Base-by-base conservation (phyloP, 2,329 filamentous ascomycete genomes). In the Sclerotinia glacialis region DNA sequence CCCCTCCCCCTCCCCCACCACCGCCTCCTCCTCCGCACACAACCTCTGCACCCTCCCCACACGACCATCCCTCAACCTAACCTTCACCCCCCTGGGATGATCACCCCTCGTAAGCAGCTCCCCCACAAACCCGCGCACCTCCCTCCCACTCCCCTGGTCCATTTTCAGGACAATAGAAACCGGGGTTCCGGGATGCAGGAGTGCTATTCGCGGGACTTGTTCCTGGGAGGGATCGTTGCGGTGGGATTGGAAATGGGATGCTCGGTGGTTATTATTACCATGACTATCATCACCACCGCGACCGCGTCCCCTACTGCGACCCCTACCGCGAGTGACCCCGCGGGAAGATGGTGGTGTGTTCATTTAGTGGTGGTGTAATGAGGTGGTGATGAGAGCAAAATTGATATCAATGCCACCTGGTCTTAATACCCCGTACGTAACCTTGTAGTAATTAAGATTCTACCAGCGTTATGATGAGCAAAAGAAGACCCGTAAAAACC, bases 21-120 rank as follows among this genome's bases (percentile, higher is more conserved):
- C 70, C 67, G 72, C 72, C n/a, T 55, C 68, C 2, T 67, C 69
- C 16, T 67, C 64, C 34, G 70, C 68, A 26, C 50, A 71, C 69
- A 59, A 76, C 70, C 69, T 70, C 63, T 75, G 74, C 7, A 76
- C 49, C 4, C 14, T 31, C 56, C 75, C 75, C 1, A 76, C 73
- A 52, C 72, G 56, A 1, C 75, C 75, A 69, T 75, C 72, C 59
- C 67, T 65, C 37, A 76, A 63, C 5, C 75, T 70, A 18, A 76
- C 75, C 64, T 76, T 76, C 56, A 76, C 75, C 9, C 75, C 75
- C 23, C 74, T 67, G 1, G 74, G 74, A 68, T 76, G 75, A 46
- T 76, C 69, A 3, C 75, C 73, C 52, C 68, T 67, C 18, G 74
- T 76, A 47, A 76, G 62, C 5, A 76, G 53, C 28, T 76, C 72